Conservation (phyloP, 2,329 filamentous ascomycete genomes). For the Calonectria leucothoes region DNA sequence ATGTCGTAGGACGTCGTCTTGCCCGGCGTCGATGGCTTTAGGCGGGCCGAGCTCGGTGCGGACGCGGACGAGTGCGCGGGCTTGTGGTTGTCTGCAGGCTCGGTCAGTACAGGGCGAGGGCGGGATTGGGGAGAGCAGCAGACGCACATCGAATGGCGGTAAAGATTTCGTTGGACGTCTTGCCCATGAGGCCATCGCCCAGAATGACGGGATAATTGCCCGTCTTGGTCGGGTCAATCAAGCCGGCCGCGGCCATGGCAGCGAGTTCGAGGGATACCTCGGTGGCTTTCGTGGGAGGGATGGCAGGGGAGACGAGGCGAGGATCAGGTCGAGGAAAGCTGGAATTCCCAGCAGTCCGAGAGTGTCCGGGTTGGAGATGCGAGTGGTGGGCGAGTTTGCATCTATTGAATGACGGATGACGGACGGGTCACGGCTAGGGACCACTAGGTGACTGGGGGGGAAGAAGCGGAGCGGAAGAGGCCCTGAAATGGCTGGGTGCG, state of each 20-base stretch:
- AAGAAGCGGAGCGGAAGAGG: not conserved
- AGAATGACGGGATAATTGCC: constrained; percentile 73
- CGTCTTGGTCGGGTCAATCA: constrained; percentile 70
- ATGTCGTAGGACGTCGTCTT: constrained; percentile 68
- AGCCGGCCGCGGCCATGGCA: constrained; percentile 47
- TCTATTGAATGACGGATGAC: constrained; percentile 2
- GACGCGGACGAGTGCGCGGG: constrained; percentile 62
- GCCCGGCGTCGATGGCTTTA: constrained; percentile 62
- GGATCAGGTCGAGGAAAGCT: not conserved
- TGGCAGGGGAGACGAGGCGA: not conserved
- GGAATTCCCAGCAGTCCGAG: not conserved
- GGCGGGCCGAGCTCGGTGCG: constrained; percentile 59
- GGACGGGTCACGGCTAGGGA: not conserved
- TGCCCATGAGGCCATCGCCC: constrained; percentile 70
- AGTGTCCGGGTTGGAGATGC: not conserved
- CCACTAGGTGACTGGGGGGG: not conserved
- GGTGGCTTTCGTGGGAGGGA: not conserved
- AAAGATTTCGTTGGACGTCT: constrained; percentile 67
- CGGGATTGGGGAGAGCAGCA: not conserved
- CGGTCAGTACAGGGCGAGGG: constrained; percentile 8
- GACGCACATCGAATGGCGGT: constrained; percentile 71
- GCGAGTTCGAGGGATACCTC: not conserved
- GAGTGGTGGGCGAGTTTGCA: not conserved
- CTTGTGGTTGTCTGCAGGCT: constrained; percentile 69
- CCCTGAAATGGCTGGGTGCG: constrained; percentile 2